phyloP scores from a whole-genome alignment of 2,329 filamentous ascomycete species.

The Elsinoe australis region DNA sequence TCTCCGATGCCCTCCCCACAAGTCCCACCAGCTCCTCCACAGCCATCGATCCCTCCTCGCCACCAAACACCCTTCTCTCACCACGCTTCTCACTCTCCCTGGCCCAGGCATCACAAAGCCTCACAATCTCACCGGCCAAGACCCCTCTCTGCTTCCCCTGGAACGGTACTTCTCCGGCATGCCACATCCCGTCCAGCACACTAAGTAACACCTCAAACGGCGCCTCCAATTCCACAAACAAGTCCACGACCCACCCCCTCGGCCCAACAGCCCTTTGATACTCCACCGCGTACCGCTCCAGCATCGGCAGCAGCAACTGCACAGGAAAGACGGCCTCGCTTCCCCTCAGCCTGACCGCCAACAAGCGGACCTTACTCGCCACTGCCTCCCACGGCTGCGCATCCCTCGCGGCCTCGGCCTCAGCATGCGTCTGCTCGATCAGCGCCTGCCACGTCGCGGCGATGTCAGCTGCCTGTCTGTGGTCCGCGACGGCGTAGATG shows the following conservation, averaged over 20 bases:
- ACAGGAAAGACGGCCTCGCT: constrained; percentile 30
- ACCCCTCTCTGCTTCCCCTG: constrained; percentile 48
- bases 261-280: constrained; percentile 42
- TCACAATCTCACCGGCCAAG: constrained; percentile 55
- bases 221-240: constrained; percentile 57
- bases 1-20: constrained; percentile 23
- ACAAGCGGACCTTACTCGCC: constrained; percentile 50
- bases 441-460: constrained; percentile 75
- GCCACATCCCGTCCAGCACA: constrained; percentile 59
- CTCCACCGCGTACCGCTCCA: constrained; percentile 48
- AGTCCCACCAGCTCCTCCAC: constrained; percentile 28
- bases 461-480: constrained; percentile 80
- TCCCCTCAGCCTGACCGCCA: constrained; percentile 45
- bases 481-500: constrained; percentile 87
- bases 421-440: constrained; percentile 56
- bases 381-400: constrained; percentile 62
- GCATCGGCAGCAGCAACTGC: constrained; percentile 45
- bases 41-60: constrained; percentile 48
- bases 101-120: constrained; percentile 55
- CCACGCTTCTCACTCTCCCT: constrained; percentile 48
- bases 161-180: constrained; percentile 59
- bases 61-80: constrained; percentile 49
- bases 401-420: constrained; percentile 42
- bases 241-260: constrained; percentile 55
- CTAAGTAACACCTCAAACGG: constrained; percentile 54